phyloP scores from a whole-genome alignment of 2,329 filamentous ascomycete species.

The Verticillium nubilum region DNA sequence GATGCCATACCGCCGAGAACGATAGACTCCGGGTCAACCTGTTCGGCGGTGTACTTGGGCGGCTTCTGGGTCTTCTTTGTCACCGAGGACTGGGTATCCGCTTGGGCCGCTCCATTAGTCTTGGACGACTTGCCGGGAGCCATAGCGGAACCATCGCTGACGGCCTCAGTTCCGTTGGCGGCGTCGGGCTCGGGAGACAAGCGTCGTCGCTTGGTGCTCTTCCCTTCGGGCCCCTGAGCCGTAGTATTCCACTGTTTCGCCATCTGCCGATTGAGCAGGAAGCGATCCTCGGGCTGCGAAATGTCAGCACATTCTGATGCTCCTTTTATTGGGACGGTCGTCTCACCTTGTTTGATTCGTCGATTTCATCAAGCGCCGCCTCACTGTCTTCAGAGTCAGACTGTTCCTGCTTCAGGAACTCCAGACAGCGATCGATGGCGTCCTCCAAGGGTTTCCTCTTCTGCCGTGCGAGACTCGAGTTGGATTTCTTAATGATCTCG shows the following conservation, averaged over 20 bases:
- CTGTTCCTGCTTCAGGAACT: slow-evolving; percentile 62
- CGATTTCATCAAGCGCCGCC: slow-evolving; percentile 38
- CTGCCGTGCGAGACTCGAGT: slow-evolving; percentile 77
- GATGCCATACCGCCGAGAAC: slow-evolving; percentile 6
- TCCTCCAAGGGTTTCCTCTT: slow-evolving; percentile 80
- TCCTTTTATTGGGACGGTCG: slow-evolving; percentile 10
- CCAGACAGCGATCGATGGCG: slow-evolving; percentile 75
- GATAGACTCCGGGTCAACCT: slow-evolving; percentile 8
- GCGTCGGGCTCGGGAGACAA: slow-evolving; percentile 9
- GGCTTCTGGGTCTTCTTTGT: slow-evolving; percentile 9
- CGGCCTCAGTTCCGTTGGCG: slow-evolving; percentile 4
- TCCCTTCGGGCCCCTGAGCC: slow-evolving; percentile 10
- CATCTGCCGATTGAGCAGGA: slow-evolving; percentile 35
- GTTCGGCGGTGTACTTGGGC: slow-evolving; percentile 10
- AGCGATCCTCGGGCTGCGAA: slow-evolving; percentile 27
- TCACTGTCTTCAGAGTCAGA: slow-evolving; percentile 49
- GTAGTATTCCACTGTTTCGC: slow-evolving; percentile 31
- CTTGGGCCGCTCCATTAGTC: not conserved
- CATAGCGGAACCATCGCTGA: slow-evolving; percentile 8
- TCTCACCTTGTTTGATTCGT: slow-evolving; percentile 14
- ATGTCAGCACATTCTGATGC: slow-evolving; percentile 3
- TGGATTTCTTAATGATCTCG: slow-evolving; percentile 75
- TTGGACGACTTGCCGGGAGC: not conserved
- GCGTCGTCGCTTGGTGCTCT: slow-evolving; percentile 17
- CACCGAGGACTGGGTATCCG: not conserved